Conservation (phyloP, 805 yeast species). For the Starmerella geochares region DNA sequence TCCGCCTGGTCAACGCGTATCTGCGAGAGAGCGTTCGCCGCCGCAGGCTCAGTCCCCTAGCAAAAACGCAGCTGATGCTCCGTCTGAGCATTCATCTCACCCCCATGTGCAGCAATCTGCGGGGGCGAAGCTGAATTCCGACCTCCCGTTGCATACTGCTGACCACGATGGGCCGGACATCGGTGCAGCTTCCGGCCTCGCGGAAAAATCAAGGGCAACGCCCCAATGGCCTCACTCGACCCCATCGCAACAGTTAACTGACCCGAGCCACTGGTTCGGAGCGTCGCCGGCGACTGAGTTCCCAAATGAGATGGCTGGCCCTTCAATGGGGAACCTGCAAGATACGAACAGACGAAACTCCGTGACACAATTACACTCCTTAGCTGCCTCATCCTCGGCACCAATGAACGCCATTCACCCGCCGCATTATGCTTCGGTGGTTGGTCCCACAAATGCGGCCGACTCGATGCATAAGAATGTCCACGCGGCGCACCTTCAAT, state of each 20-base stretch:
- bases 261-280: background rate
- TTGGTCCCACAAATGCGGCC: background rate
- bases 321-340: too few relatives aligned
- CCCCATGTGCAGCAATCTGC: background rate
- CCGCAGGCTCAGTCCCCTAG: background rate
- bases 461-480: background rate
- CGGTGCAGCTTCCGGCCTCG: background rate
- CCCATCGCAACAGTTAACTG: background rate
- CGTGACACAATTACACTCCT: background rate
- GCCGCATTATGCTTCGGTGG: background rate
- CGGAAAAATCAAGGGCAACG: background rate
- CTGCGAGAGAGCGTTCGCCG: background rate
- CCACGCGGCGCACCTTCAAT: background rate
- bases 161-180: too few relatives aligned
- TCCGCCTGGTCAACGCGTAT: slow-evolving; percentile 7
- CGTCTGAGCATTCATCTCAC: too few relatives aligned
- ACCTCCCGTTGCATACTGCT: too few relatives aligned
- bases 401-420: too few relatives aligned
- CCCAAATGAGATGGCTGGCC: too few relatives aligned
- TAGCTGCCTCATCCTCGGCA: too few relatives aligned
- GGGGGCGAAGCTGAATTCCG: too few relatives aligned
- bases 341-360: background rate
- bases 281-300: background rate
- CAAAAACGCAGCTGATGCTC: background rate
- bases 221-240: background rate